Evolutionary conservation across 345 rosid species (phyloP), one percentile per base, ranked within the genome.

Genomic region (Euphorbia tirucalli): DNA sequence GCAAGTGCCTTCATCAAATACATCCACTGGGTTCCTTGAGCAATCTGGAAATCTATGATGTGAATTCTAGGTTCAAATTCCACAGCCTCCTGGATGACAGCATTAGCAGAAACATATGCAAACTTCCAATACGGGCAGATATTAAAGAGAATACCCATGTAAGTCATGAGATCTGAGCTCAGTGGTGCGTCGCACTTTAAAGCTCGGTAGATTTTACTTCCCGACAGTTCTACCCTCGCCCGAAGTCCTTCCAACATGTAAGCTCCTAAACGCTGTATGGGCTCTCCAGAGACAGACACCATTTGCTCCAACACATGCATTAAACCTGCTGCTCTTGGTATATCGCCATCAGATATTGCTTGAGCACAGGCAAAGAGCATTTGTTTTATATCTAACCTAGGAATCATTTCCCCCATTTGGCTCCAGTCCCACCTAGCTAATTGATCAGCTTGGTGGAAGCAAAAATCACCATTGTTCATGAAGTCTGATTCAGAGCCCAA

Each of bases 91-190:
- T 60, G 75, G 35, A 92, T 92, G 3, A 83, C 80, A 35, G 56
- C 90, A 76, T 95, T 92, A n/a, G 97, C 90, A 28, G 97, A 79
- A 25, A 35, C 71, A 77, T 95, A 95, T 1, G 97, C 99, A 63
- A 92, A 95, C 80, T 80, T 92, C 96, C 93, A 95, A 81, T 88
- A 95, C 0, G 99, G 99, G 64, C 99, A 92, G 49, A 90, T 81
- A 70, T 69, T 80, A 77, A 78, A 92, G 35, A 95, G 93, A 61
- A 88, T 78, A 1, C 81, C 66, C 99, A 95, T 95, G 86, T 92
- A 95, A 72, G 97, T 86, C 99, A 95, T 88, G 39, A 95, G 81
- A 62, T 95, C 99, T 7, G 91, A 79, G 78, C 99, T 88, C 31
- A 91, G 78, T 8, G 99, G 98, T 56, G 90, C 87, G 24, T 83